These are phyloP conservation scores for Meyerozyma carpophila DNA, from an alignment of 1,139 yeast species.

Conservation along the genomic window DNA sequence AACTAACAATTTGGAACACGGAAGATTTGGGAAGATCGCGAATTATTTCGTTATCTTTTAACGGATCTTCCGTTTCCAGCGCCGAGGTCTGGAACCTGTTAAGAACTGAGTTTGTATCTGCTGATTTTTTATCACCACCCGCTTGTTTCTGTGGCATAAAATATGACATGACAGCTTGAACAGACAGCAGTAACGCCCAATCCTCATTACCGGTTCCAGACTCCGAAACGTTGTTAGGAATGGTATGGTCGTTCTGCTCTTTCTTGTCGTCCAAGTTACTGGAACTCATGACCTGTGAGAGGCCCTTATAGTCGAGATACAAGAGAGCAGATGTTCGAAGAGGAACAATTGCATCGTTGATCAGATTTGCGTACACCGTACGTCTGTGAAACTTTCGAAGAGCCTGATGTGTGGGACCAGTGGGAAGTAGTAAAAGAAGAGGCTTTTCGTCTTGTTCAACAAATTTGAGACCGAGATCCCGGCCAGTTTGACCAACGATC, in stretches of 20 bases:
- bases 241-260: slow-evolving; percentile 6
- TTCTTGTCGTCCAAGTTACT: slow-evolving; percentile 8
- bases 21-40: slow-evolving; percentile 60
- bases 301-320: slow-evolving; percentile 54
- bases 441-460: slow-evolving; percentile 47
- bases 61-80: slow-evolving; percentile 5
- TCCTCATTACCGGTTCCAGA: background rate
- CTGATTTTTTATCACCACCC: slow-evolving; percentile 16
- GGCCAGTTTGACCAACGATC: slow-evolving; percentile 89
- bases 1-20: slow-evolving; percentile 75
- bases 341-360: slow-evolving; percentile 94
- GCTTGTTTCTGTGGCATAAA: slow-evolving; percentile 42
- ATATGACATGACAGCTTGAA: slow-evolving; percentile 42
- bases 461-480: slow-evolving; percentile 67
- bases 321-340: slow-evolving; percentile 74
- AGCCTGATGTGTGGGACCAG: slow-evolving; percentile 72
- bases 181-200: slow-evolving; percentile 24
- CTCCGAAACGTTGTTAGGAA: background rate
- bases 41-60: slow-evolving; percentile 10
- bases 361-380: slow-evolving; percentile 71
- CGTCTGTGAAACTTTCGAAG: slow-evolving; percentile 61
- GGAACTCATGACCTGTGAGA: slow-evolving; percentile 15
- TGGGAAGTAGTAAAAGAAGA: slow-evolving; percentile 64
- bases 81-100: slow-evolving; percentile 26
- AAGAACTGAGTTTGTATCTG: slow-evolving; percentile 4